phyloP scores from a whole-genome alignment of 257 asterid genomes.

The Solanum chaucha region DNA sequence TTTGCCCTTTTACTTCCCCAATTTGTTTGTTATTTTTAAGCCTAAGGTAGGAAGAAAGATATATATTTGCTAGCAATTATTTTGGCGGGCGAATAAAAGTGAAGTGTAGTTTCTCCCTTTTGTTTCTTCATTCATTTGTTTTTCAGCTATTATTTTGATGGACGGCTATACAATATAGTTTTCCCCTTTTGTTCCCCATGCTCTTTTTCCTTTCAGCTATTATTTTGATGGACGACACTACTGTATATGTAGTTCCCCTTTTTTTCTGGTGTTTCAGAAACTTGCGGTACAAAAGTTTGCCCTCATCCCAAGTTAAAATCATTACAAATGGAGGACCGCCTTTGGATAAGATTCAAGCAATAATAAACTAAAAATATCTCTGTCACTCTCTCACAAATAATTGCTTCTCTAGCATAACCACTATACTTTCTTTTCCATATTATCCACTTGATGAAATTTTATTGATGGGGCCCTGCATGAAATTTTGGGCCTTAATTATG shows the following conservation, averaged over 20 bases:
- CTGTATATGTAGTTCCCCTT: no score
- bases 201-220: neutral
- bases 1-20: neutral
- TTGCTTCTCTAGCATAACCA: neutral
- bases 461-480: neutral
- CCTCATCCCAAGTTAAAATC: neutral
- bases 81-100: neutral
- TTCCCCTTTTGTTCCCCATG: neutral
- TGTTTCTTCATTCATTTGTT: neutral
- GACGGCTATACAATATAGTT: neutral
- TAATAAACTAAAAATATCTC: neutral
- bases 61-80: neutral
- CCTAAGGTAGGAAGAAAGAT: neutral
- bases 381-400: neutral
- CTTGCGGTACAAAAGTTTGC: neutral
- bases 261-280: neutral
- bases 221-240: neutral
- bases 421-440: neutral
- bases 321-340: neutral
- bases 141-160: neutral
- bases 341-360: neutral
- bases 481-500: neutral
- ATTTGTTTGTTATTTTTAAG: neutral
- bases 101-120: neutral
- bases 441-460: neutral